Conservation (phyloP, 306 rosid species). For the Prunus kanzakura region DNA sequence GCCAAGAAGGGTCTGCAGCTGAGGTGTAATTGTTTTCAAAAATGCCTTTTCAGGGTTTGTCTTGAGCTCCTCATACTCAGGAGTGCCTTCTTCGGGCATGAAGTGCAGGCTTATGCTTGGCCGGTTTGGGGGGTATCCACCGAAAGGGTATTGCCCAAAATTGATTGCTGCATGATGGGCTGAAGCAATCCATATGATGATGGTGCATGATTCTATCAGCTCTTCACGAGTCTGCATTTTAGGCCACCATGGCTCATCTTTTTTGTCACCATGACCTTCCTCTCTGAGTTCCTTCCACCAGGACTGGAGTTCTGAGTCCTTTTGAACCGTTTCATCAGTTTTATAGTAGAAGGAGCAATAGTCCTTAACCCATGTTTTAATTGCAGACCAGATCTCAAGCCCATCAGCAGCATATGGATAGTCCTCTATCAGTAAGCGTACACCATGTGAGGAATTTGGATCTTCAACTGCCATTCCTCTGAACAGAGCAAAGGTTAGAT, state of each 20-base stretch:
- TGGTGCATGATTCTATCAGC: conserved; percentile 39
- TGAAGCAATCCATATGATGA: conserved; percentile 54
- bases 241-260: conserved; percentile 50
- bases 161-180: conserved; percentile 70
- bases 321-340: conserved; percentile 28
- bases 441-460: conserved; percentile 39
- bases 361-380: conserved; percentile 52
- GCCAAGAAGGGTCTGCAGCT: conserved; percentile 33
- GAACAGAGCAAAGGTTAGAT: not conserved
- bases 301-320: conserved; percentile 54
- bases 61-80: conserved; percentile 42
- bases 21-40: conserved; percentile 54
- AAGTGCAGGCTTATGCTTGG: conserved; percentile 45
- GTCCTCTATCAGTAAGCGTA: conserved; percentile 51
- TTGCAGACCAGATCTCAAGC: conserved; percentile 51
- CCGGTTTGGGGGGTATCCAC: conserved; percentile 57
- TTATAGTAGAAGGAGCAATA: conserved; percentile 47
- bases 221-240: conserved; percentile 38
- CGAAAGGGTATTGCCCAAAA: conserved; percentile 59
- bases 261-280: conserved; percentile 58
- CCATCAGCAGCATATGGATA: conserved; percentile 62
- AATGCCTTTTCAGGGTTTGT: conserved; percentile 35
- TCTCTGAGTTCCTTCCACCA: conserved; percentile 53
- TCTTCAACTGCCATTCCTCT: conserved; percentile 66
- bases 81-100: conserved; percentile 52